These are phyloP conservation scores for Harringtonia lauricola DNA, from an alignment of 2,329 filamentous ascomycete species.

Conservation along the genomic window DNA sequence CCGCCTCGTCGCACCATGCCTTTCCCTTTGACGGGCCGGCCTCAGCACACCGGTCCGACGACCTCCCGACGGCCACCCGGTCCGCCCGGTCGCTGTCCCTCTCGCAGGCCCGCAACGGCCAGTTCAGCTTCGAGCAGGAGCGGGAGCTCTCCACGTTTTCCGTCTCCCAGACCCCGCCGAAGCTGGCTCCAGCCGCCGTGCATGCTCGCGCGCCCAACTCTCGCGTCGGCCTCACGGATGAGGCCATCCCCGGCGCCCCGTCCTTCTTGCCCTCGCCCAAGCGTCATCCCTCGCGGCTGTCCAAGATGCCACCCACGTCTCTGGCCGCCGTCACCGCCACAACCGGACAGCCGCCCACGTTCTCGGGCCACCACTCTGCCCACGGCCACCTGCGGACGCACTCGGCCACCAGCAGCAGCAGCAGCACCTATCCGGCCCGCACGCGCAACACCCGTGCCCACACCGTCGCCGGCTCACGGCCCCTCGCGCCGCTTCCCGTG, in stretches of 20 bases:
- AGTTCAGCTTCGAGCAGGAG: slow-evolving; percentile 10
- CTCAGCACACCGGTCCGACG: too few relatives aligned
- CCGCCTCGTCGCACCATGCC: background rate
- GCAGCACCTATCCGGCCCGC: slow-evolving; percentile 4
- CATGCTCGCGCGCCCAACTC: slow-evolving; percentile 51
- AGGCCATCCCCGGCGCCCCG: slow-evolving; percentile 46
- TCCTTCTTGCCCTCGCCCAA: slow-evolving; percentile 40
- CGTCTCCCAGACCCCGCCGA: slow-evolving; percentile 17
- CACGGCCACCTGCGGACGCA: background rate
- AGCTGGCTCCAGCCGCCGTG: slow-evolving; percentile 34
- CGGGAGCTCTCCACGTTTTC: slow-evolving; percentile 6
- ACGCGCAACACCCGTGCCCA: slow-evolving; percentile 25
- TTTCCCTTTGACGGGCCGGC: background rate
- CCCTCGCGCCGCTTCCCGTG: too few relatives aligned
- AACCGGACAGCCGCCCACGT: too few relatives aligned
- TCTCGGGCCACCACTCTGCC: too few relatives aligned
- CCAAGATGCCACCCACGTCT: slow-evolving; percentile 30
- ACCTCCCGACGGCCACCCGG: too few relatives aligned
- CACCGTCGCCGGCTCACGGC: slow-evolving; percentile 36
- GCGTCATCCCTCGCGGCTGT: slow-evolving; percentile 40
- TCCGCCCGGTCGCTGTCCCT: slow-evolving; percentile 9
- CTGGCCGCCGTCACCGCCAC: background rate
- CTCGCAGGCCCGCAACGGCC: slow-evolving; percentile 6
- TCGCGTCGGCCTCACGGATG: slow-evolving; percentile 51
- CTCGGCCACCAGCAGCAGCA: background rate